phyloP scores from a whole-genome alignment of 2,329 filamentous ascomycete genomes.

The Microthyrium microscopicum region DNA sequence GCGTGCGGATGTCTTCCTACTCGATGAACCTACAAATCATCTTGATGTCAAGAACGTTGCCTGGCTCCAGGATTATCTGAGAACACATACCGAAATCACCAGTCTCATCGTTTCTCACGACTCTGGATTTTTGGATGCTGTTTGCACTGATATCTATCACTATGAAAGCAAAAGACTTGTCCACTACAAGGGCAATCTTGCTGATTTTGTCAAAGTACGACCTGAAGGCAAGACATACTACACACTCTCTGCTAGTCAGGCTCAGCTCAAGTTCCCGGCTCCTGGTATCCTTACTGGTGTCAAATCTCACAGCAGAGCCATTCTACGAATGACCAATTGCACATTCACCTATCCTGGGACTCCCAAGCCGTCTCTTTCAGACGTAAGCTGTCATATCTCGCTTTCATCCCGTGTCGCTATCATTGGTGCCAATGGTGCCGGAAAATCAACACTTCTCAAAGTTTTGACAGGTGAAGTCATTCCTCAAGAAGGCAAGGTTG shows the following conservation, averaged over 20 bases:
- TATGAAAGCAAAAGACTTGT: conserved; percentile 96
- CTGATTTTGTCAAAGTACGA: conserved; percentile 69
- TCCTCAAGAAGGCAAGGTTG: conserved; percentile 68
- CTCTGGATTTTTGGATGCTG: conserved; percentile 89
- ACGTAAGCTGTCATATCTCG: conserved; percentile 75
- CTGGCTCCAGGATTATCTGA: conserved; percentile 91
- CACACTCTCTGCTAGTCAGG: conserved; percentile 71
- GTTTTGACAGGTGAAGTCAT: conserved; percentile 84
- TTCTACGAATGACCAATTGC: conserved; percentile 85
- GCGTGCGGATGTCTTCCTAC: conserved; percentile 84
- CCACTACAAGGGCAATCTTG: conserved; percentile 68
- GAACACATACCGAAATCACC: conserved; percentile 89
- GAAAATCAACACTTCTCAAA: conserved; percentile 97
- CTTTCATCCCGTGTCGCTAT: conserved; percentile 90
- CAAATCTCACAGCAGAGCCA: conserved; percentile 85
- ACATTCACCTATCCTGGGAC: conserved; percentile 88
- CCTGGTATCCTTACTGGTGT: conserved; percentile 89
- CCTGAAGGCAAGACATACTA: conserved; percentile 98
- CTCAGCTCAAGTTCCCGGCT: conserved; percentile 95
- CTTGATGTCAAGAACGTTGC: conserved; percentile 90
- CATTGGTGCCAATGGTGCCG: conserved; percentile 92
- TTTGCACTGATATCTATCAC: conserved; percentile 98
- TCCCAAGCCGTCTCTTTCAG: conserved; percentile 68
- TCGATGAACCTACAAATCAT: conserved; percentile 98
- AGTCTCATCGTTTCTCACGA: conserved; percentile 97